Base-by-base conservation (phyloP, 176 grass and related monocot genomes). In the Themeda triandra region DNA sequence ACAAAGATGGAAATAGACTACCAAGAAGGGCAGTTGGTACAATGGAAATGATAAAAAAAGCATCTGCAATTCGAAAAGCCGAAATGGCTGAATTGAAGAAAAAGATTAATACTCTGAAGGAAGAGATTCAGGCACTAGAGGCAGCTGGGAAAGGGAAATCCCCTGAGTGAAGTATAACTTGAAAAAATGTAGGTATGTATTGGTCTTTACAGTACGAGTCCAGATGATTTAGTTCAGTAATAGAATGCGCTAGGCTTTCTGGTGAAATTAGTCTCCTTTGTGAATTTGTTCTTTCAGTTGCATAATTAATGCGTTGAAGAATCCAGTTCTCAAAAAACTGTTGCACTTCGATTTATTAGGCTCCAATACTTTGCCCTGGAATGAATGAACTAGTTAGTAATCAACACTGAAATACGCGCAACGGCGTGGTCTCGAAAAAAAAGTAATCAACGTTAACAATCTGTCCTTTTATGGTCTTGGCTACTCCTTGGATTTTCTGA, bases 11-110 rank as follows among this genome's bases (percentile, higher is more conserved):
- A 80, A 76, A 39, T 71, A 24, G 13, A 12, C 4, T 56, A 53
- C 75, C 75, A 88, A 58, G 44, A 17, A 28, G 81, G 23, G 77
- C 41, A 56, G 65, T 81, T 69, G 65, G 79, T 33, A 81, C 31
- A 21, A 81, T 3, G 45, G 65, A 81, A 81, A 81, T 81, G 79
- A 37, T 81, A n/a, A 3, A 69, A 51, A 69, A 37, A 32, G 64
- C 42, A 69, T 81, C 65, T 25, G 65, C 64, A 19, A 54, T 37
- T 81, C 65, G 42, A 18, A 13, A 18, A 3, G 44, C 65, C 0
- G 46, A 69, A 70, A 69, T 69, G 15, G 65, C 44, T 70, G 79
- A 69, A 13, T 39, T 69, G 65, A 39, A 39, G 21, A 53, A 53
- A 69, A 54, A 19, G 7, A 81, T 81, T 39, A 23, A 81, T 35